phyloP scores from a whole-genome alignment of 208 protist genomes.

The Acanthamoeba royreba region DNA sequence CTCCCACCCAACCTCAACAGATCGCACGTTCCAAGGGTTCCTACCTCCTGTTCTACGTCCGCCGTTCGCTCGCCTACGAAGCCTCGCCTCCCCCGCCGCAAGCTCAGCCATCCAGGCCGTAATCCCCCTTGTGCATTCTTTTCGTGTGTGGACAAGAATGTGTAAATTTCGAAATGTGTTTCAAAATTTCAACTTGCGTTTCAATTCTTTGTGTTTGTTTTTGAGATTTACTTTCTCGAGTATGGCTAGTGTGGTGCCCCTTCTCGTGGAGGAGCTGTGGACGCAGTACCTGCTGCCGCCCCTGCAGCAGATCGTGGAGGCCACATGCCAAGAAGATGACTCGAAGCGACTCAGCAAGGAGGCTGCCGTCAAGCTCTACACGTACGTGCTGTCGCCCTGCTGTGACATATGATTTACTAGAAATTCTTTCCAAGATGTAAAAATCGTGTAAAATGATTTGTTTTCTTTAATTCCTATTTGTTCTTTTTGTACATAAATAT shows the following conservation, averaged over 20 bases:
- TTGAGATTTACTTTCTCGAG: too few relatives aligned
- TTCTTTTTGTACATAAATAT: not conserved
- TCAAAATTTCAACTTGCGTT: too few relatives aligned
- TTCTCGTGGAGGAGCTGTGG: not conserved
- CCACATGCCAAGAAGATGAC: not conserved
- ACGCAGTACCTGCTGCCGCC: not conserved
- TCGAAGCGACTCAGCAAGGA: not conserved
- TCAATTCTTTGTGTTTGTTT: too few relatives aligned
- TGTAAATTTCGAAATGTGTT: too few relatives aligned
- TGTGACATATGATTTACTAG: not conserved
- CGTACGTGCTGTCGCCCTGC: not conserved
- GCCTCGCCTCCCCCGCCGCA: not conserved
- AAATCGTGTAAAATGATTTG: not conserved
- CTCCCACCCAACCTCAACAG: not conserved
- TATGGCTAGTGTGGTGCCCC: too few relatives aligned
- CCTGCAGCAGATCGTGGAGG: not conserved
- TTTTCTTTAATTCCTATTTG: not conserved
- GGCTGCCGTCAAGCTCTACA: not conserved
- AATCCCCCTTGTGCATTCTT: not conserved
- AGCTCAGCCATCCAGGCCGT: not conserved
- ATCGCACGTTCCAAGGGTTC: not conserved
- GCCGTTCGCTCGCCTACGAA: not conserved
- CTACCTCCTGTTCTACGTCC: constrained; percentile 8
- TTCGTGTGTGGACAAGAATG: not conserved
- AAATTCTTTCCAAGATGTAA: not conserved